These are phyloP conservation scores for Daedaleopsis sinensis DNA, from an alignment of 768 basidiomycete species.

Conservation along the genomic window DNA sequence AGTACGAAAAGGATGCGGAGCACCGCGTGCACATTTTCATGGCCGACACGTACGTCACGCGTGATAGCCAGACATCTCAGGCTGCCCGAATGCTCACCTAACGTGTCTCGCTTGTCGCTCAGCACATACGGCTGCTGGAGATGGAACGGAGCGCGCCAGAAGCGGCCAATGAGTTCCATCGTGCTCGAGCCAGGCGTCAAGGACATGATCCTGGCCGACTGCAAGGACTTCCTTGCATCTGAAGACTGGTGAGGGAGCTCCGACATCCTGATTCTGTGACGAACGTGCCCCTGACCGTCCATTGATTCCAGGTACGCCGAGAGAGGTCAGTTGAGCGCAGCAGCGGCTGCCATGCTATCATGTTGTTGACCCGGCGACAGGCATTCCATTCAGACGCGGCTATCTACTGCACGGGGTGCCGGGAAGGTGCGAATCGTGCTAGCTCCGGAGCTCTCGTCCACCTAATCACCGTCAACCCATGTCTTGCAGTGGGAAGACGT, in stretches of 20 bases:
- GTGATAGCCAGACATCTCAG: neutral
- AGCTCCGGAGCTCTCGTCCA: slow-evolving; percentile 2
- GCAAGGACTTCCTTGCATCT: slow-evolving; percentile 81
- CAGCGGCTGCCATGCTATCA: neutral
- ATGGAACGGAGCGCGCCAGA: slow-evolving; percentile 88
- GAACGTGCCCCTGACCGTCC: slow-evolving; percentile 4
- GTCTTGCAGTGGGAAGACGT: slow-evolving; percentile 73
- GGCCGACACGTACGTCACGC: slow-evolving; percentile 75
- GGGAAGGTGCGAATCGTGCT: slow-evolving; percentile 57
- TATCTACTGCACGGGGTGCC: slow-evolving; percentile 86
- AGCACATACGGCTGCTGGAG: slow-evolving; percentile 81
- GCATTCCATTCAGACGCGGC: slow-evolving; percentile 87
- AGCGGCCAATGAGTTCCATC: slow-evolving; percentile 91
- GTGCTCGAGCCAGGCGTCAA: slow-evolving; percentile 88
- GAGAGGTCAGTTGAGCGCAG: slow-evolving; percentile 57
- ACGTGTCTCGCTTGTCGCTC: slow-evolving; percentile 15
- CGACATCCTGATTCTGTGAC: too few species aligned
- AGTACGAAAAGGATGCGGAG: slow-evolving; percentile 90
- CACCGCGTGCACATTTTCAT: slow-evolving; percentile 89
- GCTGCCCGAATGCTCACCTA: slow-evolving; percentile 15
- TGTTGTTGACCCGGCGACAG: slow-evolving; percentile 38
- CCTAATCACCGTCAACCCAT: slow-evolving; percentile 12
- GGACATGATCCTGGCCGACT: slow-evolving; percentile 88
- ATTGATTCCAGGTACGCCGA: slow-evolving; percentile 76
- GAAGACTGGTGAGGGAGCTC: slow-evolving; percentile 69